Conservation (phyloP, 2,329 filamentous ascomycete species). For the Fusarium circinatum region DNA sequence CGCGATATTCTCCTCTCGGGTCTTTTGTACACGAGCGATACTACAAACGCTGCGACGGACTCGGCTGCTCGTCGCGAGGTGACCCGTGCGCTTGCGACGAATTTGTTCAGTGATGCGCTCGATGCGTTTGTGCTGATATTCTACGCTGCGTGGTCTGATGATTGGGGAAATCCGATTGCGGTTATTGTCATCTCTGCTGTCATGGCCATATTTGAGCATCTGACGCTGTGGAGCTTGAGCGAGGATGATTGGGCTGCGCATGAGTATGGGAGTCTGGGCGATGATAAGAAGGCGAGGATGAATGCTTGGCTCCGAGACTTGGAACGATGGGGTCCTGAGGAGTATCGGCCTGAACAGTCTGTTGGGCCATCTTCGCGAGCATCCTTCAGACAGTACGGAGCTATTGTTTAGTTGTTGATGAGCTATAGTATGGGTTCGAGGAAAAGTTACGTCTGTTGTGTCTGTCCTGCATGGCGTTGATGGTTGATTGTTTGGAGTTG, state of each 20-base stretch:
- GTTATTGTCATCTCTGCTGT: constrained; percentile 46
- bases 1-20: constrained; percentile 47
- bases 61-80: constrained; percentile 40
- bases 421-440: background rate
- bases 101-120: constrained; percentile 48
- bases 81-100: constrained; percentile 45
- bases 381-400: constrained; percentile 27
- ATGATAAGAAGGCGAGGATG: constrained; percentile 46
- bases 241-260: constrained; percentile 41
- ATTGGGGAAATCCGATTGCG: constrained; percentile 44
- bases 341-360: constrained; percentile 29
- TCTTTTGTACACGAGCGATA: constrained; percentile 43
- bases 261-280: constrained; percentile 34
- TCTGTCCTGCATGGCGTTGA: constrained; percentile 27
- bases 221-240: constrained; percentile 49
- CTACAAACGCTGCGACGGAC: constrained; percentile 11
- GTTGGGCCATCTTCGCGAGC: constrained; percentile 29
- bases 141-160: constrained; percentile 46
- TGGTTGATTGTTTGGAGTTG: constrained; percentile 13
- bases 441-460: constrained; percentile 12
- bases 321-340: constrained; percentile 20
- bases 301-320: constrained; percentile 48
- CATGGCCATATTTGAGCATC: constrained; percentile 47
- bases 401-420: constrained; percentile 12
- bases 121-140: constrained; percentile 50